phyloP scores from a whole-genome alignment of 257 asterid species.

The Gentiana macrophylla region DNA sequence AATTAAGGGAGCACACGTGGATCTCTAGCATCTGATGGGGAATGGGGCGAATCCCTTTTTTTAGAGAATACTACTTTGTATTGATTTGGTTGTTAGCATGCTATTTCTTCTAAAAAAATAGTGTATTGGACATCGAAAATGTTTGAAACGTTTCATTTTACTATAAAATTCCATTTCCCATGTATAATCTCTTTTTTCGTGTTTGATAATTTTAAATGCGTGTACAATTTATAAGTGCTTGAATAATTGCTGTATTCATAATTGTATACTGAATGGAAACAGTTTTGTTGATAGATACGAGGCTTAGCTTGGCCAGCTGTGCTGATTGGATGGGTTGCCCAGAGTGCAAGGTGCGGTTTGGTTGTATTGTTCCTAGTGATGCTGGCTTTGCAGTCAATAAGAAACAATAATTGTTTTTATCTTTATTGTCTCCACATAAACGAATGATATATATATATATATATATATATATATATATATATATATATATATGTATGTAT shows the following conservation, averaged over 20 bases:
- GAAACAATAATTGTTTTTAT: too few species aligned
- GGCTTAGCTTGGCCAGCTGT: constrained; percentile 98
- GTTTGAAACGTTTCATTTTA: neutral
- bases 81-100: too few species aligned
- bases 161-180: neutral
- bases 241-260: neutral
- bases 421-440: too few species aligned
- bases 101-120: too few species aligned
- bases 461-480: too few species aligned
- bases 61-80: too few species aligned
- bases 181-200: neutral
- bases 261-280: constrained; percentile 10
- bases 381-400: too few species aligned
- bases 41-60: too few species aligned
- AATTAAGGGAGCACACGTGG: too few species aligned
- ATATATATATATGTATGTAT: too few species aligned
- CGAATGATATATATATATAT: too few species aligned
- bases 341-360: constrained; percentile 76
- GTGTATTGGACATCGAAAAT: neutral
- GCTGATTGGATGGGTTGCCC: constrained; percentile 97
- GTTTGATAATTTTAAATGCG: neutral
- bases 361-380: neutral
- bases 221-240: neutral
- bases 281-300: constrained; percentile 52
- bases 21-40: too few species aligned